Conservation (phyloP, 345 rosid genomes). For the Eucalyptus curtisii region DNA sequence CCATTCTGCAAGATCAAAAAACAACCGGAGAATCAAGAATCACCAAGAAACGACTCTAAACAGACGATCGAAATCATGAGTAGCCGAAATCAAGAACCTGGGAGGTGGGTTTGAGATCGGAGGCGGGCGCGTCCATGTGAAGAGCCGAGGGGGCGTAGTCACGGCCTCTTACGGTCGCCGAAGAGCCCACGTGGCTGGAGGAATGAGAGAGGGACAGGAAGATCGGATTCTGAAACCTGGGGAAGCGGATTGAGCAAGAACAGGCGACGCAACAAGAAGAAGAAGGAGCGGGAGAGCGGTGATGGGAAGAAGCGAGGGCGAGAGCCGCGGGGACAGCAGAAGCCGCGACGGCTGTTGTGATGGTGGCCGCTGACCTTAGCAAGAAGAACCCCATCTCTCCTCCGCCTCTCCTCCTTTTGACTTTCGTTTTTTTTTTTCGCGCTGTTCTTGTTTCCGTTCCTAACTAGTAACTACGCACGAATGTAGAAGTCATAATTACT, state of each 20-base stretch:
- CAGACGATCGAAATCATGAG: neutral
- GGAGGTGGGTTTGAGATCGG: constrained; percentile 24
- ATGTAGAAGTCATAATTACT: neutral
- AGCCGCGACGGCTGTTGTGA: constrained; percentile 30
- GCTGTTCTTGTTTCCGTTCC: neutral
- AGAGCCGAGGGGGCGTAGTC: constrained; percentile 27
- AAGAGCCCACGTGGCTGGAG: constrained; percentile 19
- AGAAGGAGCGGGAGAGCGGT: constrained; percentile 10
- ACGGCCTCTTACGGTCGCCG: constrained; percentile 15
- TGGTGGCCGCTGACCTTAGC: constrained; percentile 39
- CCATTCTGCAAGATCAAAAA: constrained; percentile 36
- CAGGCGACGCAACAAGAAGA: constrained; percentile 7
- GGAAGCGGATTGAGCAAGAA: neutral
- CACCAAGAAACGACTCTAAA: neutral
- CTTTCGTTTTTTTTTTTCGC: neutral
- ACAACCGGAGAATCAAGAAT: neutral
- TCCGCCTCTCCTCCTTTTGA: neutral
- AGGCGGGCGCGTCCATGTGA: constrained; percentile 47
- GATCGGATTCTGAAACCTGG: neutral
- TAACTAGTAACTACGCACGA: neutral
- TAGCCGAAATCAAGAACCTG: constrained; percentile 25
- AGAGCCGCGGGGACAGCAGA: constrained; percentile 33
- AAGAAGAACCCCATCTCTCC: constrained; percentile 29
- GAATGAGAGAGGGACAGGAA: constrained; percentile 16
- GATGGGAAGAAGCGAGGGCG: constrained; percentile 9